Conservation (phyloP, 1,284 basidiomycete genomes). For the Anthracocystis panici-leucophaei region DNA sequence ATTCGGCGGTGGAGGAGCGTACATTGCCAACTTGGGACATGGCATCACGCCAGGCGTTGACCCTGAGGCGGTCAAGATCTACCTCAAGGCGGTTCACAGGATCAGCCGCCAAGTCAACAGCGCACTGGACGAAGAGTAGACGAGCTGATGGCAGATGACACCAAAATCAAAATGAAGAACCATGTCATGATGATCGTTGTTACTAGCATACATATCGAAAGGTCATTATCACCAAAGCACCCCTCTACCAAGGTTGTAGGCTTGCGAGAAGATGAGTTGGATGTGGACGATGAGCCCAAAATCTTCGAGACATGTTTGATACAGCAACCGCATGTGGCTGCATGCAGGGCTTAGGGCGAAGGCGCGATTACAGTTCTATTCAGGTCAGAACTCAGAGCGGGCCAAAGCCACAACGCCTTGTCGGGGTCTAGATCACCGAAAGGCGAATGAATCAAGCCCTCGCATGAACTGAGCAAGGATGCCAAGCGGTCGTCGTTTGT, state of each 20-base stretch:
- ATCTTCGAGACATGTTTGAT: neutral
- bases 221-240: neutral
- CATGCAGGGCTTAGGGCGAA: too few species aligned
- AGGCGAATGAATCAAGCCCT: too few species aligned
- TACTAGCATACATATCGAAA: neutral
- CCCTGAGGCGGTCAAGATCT: slow-evolving; percentile 65
- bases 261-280: neutral
- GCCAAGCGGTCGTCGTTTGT: too few species aligned
- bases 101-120: slow-evolving; percentile 60
- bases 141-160: too few species aligned
- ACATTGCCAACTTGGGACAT: slow-evolving; percentile 94
- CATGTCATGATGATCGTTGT: neutral
- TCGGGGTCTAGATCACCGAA: too few species aligned
- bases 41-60: slow-evolving; percentile 77
- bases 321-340: neutral
- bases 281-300: neutral
- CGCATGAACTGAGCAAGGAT: too few species aligned
- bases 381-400: slow-evolving; percentile 1
- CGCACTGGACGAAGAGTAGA: slow-evolving; percentile 46
- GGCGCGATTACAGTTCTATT: too few species aligned
- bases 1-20: slow-evolving; percentile 76
- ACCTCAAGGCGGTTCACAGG: slow-evolving; percentile 65
- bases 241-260: neutral
- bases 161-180: neutral
- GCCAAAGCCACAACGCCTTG: too few species aligned